Percentiles rank a stretch among this genome's conserved stretches.
Conservation (phyloP, 495 filamentous ascomycete species). For the Penicillium robsamsonii region DNA sequence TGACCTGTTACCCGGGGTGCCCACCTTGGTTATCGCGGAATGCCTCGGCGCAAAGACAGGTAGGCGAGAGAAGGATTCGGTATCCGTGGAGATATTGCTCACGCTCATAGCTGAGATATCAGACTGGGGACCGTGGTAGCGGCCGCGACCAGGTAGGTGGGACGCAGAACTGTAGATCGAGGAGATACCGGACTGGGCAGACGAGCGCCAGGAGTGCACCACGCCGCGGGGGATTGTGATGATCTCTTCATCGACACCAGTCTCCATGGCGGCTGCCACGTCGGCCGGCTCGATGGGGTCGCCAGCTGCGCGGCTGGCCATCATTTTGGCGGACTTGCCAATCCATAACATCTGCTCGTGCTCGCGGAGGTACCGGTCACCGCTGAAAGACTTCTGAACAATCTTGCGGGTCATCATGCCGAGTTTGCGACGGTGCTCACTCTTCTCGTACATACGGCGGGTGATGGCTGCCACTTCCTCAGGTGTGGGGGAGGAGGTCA, state of each 20-base stretch:
- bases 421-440: constrained; percentile 53
- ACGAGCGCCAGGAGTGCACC: constrained; percentile 42
- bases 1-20: constrained; percentile 17
- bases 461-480: constrained; percentile 55
- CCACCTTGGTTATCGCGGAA: constrained; percentile 17
- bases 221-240: constrained; percentile 41
- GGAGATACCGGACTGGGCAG: constrained; percentile 37
- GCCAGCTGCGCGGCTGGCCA: constrained; percentile 33
- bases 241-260: constrained; percentile 38
- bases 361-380: constrained; percentile 62
- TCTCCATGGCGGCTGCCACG: constrained; percentile 29
- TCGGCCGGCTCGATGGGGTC: constrained; percentile 28
- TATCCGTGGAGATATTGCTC: constrained; percentile 36
- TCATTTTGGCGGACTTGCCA: constrained; percentile 48
- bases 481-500: constrained; percentile 48
- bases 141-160: constrained; percentile 25
- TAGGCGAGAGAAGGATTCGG: constrained; percentile 33
- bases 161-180: constrained; percentile 33
- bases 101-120: constrained; percentile 32
- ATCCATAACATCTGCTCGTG: constrained; percentile 72
- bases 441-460: constrained; percentile 62
- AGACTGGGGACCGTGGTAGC: constrained; percentile 25
- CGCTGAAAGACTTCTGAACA: constrained; percentile 60
- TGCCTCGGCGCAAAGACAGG: constrained; percentile 41
- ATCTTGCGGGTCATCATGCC: constrained; percentile 61